These are phyloP conservation scores for Russula sp. DNA, from an alignment of 768 basidiomycete genomes.

Conservation along the genomic window DNA sequence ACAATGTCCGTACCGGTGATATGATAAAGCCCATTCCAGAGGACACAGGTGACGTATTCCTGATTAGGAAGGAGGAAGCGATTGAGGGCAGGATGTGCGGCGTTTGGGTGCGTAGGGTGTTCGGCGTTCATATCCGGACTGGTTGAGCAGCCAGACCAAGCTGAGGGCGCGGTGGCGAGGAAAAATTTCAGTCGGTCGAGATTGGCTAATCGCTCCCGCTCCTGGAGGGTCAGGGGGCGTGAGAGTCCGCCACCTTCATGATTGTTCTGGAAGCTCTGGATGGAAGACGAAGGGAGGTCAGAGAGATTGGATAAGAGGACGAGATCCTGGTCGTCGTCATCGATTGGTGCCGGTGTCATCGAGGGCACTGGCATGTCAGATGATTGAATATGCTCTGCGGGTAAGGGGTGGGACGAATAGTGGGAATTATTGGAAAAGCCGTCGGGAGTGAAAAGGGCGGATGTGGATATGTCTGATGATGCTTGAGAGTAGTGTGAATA, in stretches of 20 bases:
- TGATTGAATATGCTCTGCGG: constrained; percentile 9
- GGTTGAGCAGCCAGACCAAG: constrained; percentile 48
- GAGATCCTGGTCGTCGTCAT: constrained; percentile 23
- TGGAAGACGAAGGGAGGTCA: constrained; percentile 15
- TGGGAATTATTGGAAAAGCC: neutral
- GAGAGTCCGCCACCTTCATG: constrained; percentile 33
- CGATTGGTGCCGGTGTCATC: constrained; percentile 19
- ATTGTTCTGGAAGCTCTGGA: constrained; percentile 20
- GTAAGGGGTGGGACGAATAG: constrained; percentile 10
- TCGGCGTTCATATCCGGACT: constrained; percentile 25
- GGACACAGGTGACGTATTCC: constrained; percentile 85
- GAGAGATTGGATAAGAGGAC: constrained; percentile 19
- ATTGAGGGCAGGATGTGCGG: constrained; percentile 74
- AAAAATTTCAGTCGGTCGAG: constrained; percentile 85
- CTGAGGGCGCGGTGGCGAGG: constrained; percentile 75
- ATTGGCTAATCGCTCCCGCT: constrained; percentile 66
- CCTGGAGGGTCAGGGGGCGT: constrained; percentile 54
- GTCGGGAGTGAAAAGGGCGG: constrained; percentile 14
- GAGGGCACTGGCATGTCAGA: constrained; percentile 14
- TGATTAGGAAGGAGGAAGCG: constrained; percentile 83
- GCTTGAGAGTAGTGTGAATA: constrained; percentile 20
- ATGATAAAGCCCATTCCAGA: constrained; percentile 88
- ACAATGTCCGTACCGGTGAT: constrained; percentile 98
- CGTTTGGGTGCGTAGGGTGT: constrained; percentile 36
- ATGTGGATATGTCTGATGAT: constrained; percentile 10